Percentiles rank a stretch among this genome's conserved stretches.
Evolutionary conservation across 169 alveolate species (phyloP).

Genomic region (Besnoitia besnoiti): DNA sequence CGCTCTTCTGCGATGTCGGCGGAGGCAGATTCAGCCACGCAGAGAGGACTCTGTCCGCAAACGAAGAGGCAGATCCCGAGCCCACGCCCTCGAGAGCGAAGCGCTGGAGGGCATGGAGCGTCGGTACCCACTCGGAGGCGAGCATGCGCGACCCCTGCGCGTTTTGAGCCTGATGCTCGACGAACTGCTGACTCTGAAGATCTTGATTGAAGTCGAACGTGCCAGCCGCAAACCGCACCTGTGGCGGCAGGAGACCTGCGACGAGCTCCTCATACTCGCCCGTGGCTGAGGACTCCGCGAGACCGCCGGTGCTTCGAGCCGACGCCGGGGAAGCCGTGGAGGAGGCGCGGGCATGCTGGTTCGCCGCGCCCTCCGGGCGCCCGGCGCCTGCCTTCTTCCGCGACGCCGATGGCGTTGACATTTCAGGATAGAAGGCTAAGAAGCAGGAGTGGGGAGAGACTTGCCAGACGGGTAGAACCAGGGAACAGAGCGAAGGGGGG

Average conservation of each 20-base stretch:
- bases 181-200: not conserved
- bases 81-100: not conserved
- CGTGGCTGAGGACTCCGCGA: not conserved
- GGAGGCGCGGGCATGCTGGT: too few relatives aligned
- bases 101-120: constrained; percentile 16
- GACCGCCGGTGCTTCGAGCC: too few relatives aligned
- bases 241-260: constrained; percentile 1
- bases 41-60: not conserved
- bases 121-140: not conserved
- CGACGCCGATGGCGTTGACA: too few relatives aligned
- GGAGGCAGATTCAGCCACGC: not conserved
- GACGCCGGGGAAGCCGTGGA: too few relatives aligned
- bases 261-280: constrained; percentile 16
- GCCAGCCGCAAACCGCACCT: not conserved
- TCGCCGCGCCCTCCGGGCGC: too few relatives aligned
- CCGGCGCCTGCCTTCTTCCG: too few relatives aligned
- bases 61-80: not conserved
- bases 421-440: too few relatives aligned
- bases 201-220: not conserved
- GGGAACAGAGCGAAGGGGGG: too few relatives aligned
- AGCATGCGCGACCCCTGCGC: constrained; percentile 26
- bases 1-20: not conserved
- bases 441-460: too few relatives aligned
- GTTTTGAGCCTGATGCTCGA: not conserved
- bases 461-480: too few relatives aligned